Base-by-base conservation (phyloP, 345 rosid genomes). In the Fremontodendron californicum region DNA sequence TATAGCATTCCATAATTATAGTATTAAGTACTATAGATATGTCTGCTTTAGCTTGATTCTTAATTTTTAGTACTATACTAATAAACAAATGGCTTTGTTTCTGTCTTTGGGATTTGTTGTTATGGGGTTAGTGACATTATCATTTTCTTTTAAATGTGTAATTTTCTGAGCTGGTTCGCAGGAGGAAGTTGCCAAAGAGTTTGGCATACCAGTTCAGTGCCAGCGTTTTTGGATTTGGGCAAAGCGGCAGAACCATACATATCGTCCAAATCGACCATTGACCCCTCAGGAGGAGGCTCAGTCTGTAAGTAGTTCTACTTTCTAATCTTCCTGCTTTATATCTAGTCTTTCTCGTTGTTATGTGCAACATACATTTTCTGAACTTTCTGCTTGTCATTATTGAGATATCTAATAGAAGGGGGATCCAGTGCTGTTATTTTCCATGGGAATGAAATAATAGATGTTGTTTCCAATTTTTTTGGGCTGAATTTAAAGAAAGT, bases 201-300 rank as follows among this genome's bases (percentile, higher is more conserved):
- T 93, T 75, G 97, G 94, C 61, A 84, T 96, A 63, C 97, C 99
- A 15, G 89, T 96, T 64, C 94, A 90, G 75, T 89, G 71, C 84
- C 99, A 90, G 81, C 88, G 99, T 49, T 96, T 88, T 80, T 96
- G 99, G 99, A 84, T 90, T 61, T 96, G 99, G 99, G 98, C 97
- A 69, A 96, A 96, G 93, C 87, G 98, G 58, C 98, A 91, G 80
- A 93, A 96, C 86, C 94, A 93, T 82, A 96, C 99, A 6, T 93
- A 93, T 78, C 98, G 99, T 79, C 99, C 97, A 23, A 90, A 93
- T 82, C 89, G 96, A 25, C 98, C 99, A 55, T 75, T 96, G 74
- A 85, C 87, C 54, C 85, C 94, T 23, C 94, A 84, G 69, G 99
- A 96, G 83, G 99, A 96, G 86, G 79, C 90, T 71, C 98, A 88